These are phyloP conservation scores for Penicillium frequentans DNA, from an alignment of 2,329 filamentous ascomycete species.

Conservation along the genomic window DNA sequence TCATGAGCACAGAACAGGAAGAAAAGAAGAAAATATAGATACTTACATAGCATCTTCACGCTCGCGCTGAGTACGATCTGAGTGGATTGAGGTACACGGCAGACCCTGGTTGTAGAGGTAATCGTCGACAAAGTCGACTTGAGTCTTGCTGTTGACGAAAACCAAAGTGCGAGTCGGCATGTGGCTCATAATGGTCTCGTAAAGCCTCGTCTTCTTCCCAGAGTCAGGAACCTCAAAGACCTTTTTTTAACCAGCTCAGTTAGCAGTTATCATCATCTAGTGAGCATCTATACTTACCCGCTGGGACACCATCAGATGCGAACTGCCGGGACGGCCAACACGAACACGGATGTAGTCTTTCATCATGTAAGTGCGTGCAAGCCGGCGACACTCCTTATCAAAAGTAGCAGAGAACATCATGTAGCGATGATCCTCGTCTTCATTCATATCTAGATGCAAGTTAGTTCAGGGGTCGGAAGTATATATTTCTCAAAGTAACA, in stretches of 20 bases:
- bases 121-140: slow-evolving; percentile 83
- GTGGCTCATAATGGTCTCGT: slow-evolving; percentile 69
- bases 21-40: neutral
- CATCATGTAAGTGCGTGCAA: slow-evolving; percentile 75
- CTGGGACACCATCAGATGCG: slow-evolving; percentile 81
- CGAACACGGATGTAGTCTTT: slow-evolving; percentile 75
- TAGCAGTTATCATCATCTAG: neutral
- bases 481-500: slow-evolving; percentile 33
- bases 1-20: neutral
- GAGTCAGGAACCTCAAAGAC: slow-evolving; percentile 60
- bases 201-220: slow-evolving; percentile 72
- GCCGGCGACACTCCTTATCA: slow-evolving; percentile 71
- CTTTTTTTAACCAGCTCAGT: neutral
- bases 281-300: slow-evolving; percentile 37
- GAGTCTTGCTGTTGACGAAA: slow-evolving; percentile 80
- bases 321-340: slow-evolving; percentile 82
- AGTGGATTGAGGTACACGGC: slow-evolving; percentile 85
- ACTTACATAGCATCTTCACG: slow-evolving; percentile 82
- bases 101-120: slow-evolving; percentile 77
- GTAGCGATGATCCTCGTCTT: slow-evolving; percentile 66
- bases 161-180: slow-evolving; percentile 78
- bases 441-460: slow-evolving; percentile 63
- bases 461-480: slow-evolving; percentile 3
- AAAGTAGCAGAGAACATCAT: slow-evolving; percentile 96
- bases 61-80: slow-evolving; percentile 83